Conservation (phyloP, 345 rosid genomes). For the Gossypium sturtianum region DNA sequence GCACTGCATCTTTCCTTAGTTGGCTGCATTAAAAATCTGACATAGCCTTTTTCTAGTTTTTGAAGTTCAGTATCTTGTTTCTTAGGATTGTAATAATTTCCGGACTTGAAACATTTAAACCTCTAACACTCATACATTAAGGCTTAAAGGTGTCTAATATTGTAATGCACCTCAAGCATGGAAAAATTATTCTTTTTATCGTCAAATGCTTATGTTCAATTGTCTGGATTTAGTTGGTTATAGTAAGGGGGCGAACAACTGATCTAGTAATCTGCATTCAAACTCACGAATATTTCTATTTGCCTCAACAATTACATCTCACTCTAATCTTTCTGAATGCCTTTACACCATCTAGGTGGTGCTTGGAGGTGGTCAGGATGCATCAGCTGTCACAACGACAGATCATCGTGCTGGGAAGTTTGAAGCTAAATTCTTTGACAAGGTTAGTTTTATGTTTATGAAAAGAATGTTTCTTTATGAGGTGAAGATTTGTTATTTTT, state of each 20-base stretch:
- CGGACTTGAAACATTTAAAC: neutral
- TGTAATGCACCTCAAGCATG: neutral
- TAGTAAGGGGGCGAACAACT: neutral
- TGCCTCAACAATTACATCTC: neutral
- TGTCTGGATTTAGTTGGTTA: neutral
- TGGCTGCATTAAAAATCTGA: neutral
- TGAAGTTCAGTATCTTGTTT: neutral
- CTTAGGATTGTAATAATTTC: neutral
- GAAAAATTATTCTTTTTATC: neutral
- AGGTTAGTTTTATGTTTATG: slow-evolving; percentile 32
- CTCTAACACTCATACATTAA: neutral
- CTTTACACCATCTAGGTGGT: slow-evolving; percentile 53
- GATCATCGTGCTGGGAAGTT: slow-evolving; percentile 98
- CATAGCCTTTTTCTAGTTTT: neutral
- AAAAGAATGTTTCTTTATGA: neutral
- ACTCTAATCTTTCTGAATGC: neutral
- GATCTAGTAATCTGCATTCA: neutral
- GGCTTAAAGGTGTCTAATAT: neutral
- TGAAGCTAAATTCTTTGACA: slow-evolving; percentile 89
- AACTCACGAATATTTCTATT: neutral
- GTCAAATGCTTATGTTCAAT: neutral
- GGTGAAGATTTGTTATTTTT: neutral
- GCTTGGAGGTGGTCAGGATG: slow-evolving; percentile 99
- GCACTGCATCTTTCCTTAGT: neutral
- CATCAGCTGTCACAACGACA: slow-evolving; percentile 91